Evolutionary conservation across 192 early-diverging fungal genomes (phyloP), one percentile per base, ranked within the genome.

Genomic region (Radiomyces spectabilis): DNA sequence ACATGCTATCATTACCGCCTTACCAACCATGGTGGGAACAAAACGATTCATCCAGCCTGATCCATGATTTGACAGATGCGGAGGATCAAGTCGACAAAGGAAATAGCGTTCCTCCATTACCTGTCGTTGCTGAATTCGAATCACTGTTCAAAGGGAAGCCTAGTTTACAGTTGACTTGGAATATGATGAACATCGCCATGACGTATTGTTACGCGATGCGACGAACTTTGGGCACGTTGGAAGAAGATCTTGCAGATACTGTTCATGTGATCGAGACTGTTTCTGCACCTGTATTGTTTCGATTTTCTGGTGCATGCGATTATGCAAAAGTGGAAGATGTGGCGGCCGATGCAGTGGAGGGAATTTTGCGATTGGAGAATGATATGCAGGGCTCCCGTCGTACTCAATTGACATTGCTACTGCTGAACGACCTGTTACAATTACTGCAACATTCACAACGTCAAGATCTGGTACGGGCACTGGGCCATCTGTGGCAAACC

Each of bases 151-250:
- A 51, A 41, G 16, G 37, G 12, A 41, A 45, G 18, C 34, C 45
- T 21, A 30, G 21, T 15, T 52, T 52, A 0, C 26, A 26, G 6
- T 21, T 62, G 0, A 9, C 24, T 7, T 62, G 46, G 35, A 45
- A 53, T 26, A 19, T 49, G 41, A 16, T 62, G 12, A 43, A 62
- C 31, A 45, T 54, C 3, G 18, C 45, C 16, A 34, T 35, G 22
- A 62, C 60, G 3, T 62, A 62, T 24, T 34, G 44, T 24, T 62
- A 62, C 27, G 19, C 55, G 33, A 35, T 48, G 8, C 60, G 60
- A 26, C 51, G 55, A 12, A 37, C 41, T 2, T 22, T 62, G 37
- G 60, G 52, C 10, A 45, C 47, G 31, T 19, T 53, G 2, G 16
- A 29, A 3, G 60, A 62, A n/a, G 51, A 62, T 49, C 10, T 13